Percentiles rank a stretch among this genome's conserved stretches.
Evolutionary conservation across 371 early-diverging fungal genomes (phyloP).

Genomic region (Syncephalastrum racemosum): DNA sequence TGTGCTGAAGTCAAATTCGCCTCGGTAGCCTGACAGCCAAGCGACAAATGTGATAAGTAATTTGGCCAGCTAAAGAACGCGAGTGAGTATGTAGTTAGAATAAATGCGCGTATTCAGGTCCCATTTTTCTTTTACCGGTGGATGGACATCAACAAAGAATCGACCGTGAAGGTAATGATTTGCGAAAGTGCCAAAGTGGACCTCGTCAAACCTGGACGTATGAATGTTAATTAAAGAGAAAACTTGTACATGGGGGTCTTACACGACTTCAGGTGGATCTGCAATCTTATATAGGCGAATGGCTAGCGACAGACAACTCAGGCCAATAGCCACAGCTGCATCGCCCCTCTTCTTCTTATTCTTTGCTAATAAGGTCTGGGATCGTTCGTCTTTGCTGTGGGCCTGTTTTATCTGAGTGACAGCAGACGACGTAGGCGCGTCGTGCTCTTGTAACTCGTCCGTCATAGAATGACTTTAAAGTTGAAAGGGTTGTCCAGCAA

Average conservation of each 20-base stretch:
- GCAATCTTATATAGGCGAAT: too few relatives aligned
- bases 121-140: constrained; percentile 31
- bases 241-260: constrained; percentile 5
- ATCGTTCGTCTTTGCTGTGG: too few relatives aligned
- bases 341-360: too few relatives aligned
- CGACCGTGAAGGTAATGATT: constrained; percentile 86
- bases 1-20: constrained; percentile 81
- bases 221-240: background rate
- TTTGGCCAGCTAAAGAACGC: constrained; percentile 73
- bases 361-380: too few relatives aligned
- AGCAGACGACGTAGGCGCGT: too few relatives aligned
- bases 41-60: constrained; percentile 85
- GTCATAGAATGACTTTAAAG: too few relatives aligned
- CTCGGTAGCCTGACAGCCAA: constrained; percentile 79
- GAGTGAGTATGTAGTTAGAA: background rate
- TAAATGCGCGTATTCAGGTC: background rate
- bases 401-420: too few relatives aligned
- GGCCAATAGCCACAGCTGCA: too few relatives aligned
- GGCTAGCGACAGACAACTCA: too few relatives aligned
- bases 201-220: constrained; percentile 85
- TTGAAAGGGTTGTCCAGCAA: too few relatives aligned
- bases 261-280: constrained; percentile 24
- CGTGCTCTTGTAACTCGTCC: too few relatives aligned
- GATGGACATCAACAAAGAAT: constrained; percentile 97
- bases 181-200: constrained; percentile 99